phyloP scores from a whole-genome alignment of 179 eudicot genomes.

The Actinidia polygama region DNA sequence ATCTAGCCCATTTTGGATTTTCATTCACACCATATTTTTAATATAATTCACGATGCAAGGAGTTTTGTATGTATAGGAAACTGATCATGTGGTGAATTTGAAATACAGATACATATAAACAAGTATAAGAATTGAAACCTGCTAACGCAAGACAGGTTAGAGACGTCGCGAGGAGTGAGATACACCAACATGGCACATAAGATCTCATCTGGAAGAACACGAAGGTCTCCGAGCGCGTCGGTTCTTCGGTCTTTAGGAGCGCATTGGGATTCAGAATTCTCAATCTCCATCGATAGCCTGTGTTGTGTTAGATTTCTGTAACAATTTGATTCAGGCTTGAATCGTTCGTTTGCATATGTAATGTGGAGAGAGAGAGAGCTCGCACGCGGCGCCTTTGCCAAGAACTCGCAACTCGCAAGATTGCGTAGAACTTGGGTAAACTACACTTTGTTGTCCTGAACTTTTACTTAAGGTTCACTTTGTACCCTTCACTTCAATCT shows the following conservation, averaged over 20 bases:
- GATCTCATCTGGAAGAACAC: conserved; percentile 75
- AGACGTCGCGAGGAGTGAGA: conserved; percentile 80
- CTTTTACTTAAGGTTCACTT: too few species aligned
- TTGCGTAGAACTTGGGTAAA: too few species aligned
- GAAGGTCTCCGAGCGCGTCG: conserved; percentile 73
- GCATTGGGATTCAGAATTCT: conserved; percentile 16
- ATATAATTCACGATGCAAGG: too few species aligned
- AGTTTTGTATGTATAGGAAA: neutral
- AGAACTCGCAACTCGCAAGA: too few species aligned
- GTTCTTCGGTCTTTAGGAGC: conserved; percentile 59
- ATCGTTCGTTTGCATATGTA: neutral
- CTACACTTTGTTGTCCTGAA: too few species aligned
- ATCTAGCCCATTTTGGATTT: too few species aligned
- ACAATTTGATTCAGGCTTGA: neutral
- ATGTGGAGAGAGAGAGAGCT: neutral
- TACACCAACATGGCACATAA: conserved; percentile 46
- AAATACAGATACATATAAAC: neutral
- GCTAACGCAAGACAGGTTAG: conserved; percentile 91
- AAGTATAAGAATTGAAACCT: conserved; percentile 46
- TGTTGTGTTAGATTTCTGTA: neutral
- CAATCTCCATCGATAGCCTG: conserved; percentile 31
- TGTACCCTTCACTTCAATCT: too few species aligned
- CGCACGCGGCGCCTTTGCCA: neutral
- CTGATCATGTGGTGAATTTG: neutral
- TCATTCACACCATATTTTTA: too few species aligned